Percentiles rank a stretch among this genome's conserved stretches.
Conservation (phyloP, 805 yeast genomes). For the Torulaspora franciscae region DNA sequence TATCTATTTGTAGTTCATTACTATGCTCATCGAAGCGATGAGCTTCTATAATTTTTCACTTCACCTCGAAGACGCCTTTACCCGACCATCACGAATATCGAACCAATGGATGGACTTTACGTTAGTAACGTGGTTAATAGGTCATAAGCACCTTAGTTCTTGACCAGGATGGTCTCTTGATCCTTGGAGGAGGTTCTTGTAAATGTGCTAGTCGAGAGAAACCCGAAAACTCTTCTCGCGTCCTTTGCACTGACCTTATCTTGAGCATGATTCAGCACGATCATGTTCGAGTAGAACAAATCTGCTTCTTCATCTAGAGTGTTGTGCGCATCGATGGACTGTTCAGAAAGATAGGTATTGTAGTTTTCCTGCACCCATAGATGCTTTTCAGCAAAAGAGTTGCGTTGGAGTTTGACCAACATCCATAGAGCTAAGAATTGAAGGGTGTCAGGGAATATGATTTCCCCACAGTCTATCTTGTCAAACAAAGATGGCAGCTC, state of each 20-base stretch:
- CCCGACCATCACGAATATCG: not conserved
- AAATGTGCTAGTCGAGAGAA: constrained; percentile 19
- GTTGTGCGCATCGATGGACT: not conserved
- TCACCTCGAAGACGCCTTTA: not conserved
- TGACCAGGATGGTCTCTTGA: constrained; percentile 25
- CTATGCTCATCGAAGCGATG: constrained; percentile 1
- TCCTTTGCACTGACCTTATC: constrained; percentile 10
- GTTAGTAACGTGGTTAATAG: not conserved
- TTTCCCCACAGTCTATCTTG: constrained; percentile 42
- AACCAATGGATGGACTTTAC: not conserved
- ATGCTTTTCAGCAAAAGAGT: constrained; percentile 16
- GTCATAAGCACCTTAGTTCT: not conserved
- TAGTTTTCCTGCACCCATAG: constrained; percentile 18
- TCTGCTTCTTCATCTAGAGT: not conserved
- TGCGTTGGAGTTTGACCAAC: constrained; percentile 13
- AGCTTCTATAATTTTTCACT: not conserved
- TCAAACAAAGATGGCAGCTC: constrained; percentile 47
- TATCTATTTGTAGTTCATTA: not conserved
- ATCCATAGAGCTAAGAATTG: constrained; percentile 43
- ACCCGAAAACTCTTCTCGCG: constrained; percentile 14
- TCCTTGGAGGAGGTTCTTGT: constrained; percentile 22
- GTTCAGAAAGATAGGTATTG: not conserved
- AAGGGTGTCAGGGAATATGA: constrained; percentile 42
- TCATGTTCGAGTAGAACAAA: constrained; percentile 12
- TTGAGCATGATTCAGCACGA: constrained; percentile 3